Evolutionary conservation across 352 stramenopile genomes (phyloP), one percentile per base, ranked within the genome.

Genomic region (Thraustotheca clavata): DNA sequence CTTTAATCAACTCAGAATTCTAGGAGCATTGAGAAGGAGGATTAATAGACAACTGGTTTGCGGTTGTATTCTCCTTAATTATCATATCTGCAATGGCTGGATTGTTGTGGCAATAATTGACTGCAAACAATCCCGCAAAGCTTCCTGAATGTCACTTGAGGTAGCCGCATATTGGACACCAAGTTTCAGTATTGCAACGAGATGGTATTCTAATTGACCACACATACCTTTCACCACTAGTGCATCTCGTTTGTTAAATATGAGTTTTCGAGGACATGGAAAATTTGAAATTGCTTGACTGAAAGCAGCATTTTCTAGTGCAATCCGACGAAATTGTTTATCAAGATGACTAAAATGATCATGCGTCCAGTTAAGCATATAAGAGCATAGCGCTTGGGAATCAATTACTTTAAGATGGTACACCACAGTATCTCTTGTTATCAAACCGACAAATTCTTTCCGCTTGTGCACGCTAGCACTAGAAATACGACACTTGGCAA

Each of bases 351-450:
- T 31, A 52, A 52, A 52, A 31, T 52, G 24, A 18, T 52, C 43
- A 31, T 52, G n/a, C 2, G 43, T 11, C 43, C 43, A 52, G 43
- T 52, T 31, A 31, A 52, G 43, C 9, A 52, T 31, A 31, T 47
- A 47, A n/a, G 22, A 27, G n/a, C 34, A n/a, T 11, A 31, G 9
- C 43, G 11, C n/a, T 52, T 2, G 11, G 2, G 6, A 31, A 20
- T 43, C 43, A 7, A 52, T 9, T 24, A 52, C 43, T 31, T 52
- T 52, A 31, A 52, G 24, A 31, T 52, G 43, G 43, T 52, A 52
- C 24, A 52, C 43, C 24, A 52, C 7, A 24, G 43, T 52, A 31
- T 14, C 14, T 24, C 43, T 9, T 9, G 11, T 14, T n/a, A n/a
- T n/a, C n/a, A n/a, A n/a, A n/a, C n/a, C n/a, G n/a, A n/a, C n/a